Evolutionary conservation across 208 protist species (phyloP).

Genomic region (Crithidia bombi): DNA sequence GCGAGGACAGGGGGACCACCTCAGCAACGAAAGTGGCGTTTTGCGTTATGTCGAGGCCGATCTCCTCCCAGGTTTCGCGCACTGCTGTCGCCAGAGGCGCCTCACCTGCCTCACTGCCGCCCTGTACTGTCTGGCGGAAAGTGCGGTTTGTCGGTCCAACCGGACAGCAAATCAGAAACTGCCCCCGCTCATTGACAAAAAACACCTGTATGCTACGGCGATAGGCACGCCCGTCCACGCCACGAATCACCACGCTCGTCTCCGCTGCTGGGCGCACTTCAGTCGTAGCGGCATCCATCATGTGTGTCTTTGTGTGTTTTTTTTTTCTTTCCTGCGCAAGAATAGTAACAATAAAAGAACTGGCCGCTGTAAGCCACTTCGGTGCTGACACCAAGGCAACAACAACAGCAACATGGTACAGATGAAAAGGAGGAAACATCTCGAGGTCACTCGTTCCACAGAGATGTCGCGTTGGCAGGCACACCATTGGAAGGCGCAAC

Average conservation of each 20-base stretch:
- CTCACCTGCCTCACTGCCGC: slow-evolving; percentile 38
- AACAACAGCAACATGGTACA: no score
- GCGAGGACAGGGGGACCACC: slow-evolving; percentile 3
- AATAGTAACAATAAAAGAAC: background rate
- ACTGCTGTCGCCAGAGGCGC: slow-evolving; percentile 31
- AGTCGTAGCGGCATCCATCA: background rate
- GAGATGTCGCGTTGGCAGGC: no score
- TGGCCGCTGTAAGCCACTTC: no score
- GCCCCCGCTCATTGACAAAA: slow-evolving; percentile 40
- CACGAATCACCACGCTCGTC: slow-evolving; percentile 22
- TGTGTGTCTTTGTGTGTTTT: background rate
- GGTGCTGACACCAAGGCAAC: no score
- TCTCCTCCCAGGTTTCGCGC: slow-evolving; percentile 56
- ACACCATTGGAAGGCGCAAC: no score
- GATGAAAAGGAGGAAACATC: no score
- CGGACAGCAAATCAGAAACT: slow-evolving; percentile 42
- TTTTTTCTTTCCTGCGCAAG: background rate
- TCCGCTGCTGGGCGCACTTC: background rate
- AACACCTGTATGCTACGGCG: slow-evolving; percentile 51
- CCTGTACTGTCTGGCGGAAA: slow-evolving; percentile 52
- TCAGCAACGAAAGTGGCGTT: slow-evolving; percentile 31
- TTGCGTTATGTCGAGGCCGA: slow-evolving; percentile 32
- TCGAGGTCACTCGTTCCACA: no score
- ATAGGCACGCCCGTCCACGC: slow-evolving; percentile 22
- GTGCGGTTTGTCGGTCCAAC: slow-evolving; percentile 26